Evolutionary conservation across 352 stramenopile species (phyloP), one percentile per base, ranked within the genome.

Genomic region (Phytopythium chamaehyphon): DNA sequence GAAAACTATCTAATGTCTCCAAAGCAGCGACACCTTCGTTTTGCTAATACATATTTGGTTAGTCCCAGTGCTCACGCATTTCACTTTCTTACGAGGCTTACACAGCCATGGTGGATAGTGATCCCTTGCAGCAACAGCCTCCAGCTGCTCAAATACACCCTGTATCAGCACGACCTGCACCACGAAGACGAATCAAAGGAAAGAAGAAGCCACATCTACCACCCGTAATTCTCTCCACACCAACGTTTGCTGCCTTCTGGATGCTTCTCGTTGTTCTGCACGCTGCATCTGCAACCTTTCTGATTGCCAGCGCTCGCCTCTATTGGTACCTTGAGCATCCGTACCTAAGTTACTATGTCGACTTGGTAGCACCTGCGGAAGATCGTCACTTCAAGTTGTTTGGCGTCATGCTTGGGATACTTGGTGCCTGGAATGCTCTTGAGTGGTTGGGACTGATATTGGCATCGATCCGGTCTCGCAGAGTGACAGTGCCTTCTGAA

Each of bases 281-380:
- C 26, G 40, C 24, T 1, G 16, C 40, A 1, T 47, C 26, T 36
- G 49, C 24, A 10, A 26, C n/a, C 12, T 58, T 58, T 35, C 33
- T 58, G 2, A 12, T 51, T 2, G 3, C 31, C 15, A 40, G 43
- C 16, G 37, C 22, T 5, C 42, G 51, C 0, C 31, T 66, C 4
- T 54, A 72, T 42, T 59, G 52, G 40, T 47, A 61, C 35, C 53
- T 72, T 18, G 51, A 59, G 21, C 47, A 62, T 1, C 62, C 59
- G 22, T 71, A 56, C 46, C 62, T 72, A 43, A 45, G 19, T 15
- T 75, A 72, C 49, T 71, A 71, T 44, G 53, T 57, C 1, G 33
- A 56, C 1, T 26, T 75, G 19, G 50, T 72, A 14, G 37, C 40
- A 0, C 52, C 66, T 6, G 36, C n/a, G 10, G 39, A 40, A 3